Conservation (phyloP, 306 rosid species). For the Cicer bijugum region DNA sequence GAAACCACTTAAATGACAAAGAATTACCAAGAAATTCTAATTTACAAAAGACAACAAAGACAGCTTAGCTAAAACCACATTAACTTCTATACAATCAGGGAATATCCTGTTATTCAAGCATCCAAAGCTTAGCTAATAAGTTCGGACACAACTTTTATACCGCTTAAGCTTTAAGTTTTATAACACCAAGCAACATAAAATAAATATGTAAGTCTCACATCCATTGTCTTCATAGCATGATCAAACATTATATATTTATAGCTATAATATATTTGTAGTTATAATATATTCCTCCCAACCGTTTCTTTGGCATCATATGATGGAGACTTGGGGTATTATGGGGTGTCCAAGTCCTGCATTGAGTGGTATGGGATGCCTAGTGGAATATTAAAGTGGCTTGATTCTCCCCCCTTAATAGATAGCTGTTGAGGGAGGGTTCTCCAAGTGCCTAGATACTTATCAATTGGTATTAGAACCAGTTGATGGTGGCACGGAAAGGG, state of each 20-base stretch:
- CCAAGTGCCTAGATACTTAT: background rate
- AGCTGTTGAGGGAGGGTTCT: background rate
- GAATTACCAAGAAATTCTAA: conserved; percentile 22
- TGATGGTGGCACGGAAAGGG: conserved; percentile 3
- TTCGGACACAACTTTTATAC: background rate
- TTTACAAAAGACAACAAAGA: conserved; percentile 15
- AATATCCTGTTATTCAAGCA: conserved; percentile 20
- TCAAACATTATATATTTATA: conserved; percentile 6
- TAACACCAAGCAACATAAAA: conserved; percentile 5
- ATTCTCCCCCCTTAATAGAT: conserved; percentile 3
- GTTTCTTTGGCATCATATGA: background rate
- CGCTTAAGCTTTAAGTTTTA: conserved; percentile 1
- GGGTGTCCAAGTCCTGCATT: background rate
- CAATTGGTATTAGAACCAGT: background rate
- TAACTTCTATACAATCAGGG: conserved; percentile 19
- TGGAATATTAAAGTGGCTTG: background rate
- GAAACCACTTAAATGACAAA: conserved; percentile 32
- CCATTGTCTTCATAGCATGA: conserved; percentile 20
- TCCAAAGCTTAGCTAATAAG: conserved; percentile 12
- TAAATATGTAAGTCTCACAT: conserved; percentile 20
- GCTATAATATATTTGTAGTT: background rate
- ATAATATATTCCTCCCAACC: conserved; percentile 7
- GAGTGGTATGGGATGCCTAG: background rate
- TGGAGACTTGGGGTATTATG: background rate
- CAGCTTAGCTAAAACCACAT: conserved; percentile 10